A percentile compares a stretch with the other conserved stretches of the same genome.
Conservation (phyloP, 2,329 filamentous ascomycete species). For the Chrysosporium keratinophilum region DNA sequence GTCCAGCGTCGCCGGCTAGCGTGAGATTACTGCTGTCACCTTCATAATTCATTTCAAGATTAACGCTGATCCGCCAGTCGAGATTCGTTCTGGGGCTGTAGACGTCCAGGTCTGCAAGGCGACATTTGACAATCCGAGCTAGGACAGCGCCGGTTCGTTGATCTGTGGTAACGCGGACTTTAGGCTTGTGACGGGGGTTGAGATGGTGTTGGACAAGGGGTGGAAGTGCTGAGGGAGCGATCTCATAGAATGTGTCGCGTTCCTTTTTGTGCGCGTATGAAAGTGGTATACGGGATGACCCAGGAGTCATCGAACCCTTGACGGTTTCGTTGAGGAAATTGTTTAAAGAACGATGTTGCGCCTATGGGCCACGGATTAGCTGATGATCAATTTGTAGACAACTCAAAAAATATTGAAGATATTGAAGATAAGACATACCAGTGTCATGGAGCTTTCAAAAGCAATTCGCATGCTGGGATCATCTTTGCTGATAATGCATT, state of each 20-base stretch:
- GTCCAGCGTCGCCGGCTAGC: constrained; percentile 32
- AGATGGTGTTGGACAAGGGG: constrained; percentile 53
- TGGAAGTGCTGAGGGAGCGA: constrained; percentile 55
- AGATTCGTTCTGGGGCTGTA: constrained; percentile 66
- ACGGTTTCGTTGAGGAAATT: constrained; percentile 66
- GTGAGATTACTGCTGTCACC: constrained; percentile 51
- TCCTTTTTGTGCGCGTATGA: constrained; percentile 75
- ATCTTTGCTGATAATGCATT: constrained; percentile 56
- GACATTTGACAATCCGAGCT: constrained; percentile 80
- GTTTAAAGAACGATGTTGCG: constrained; percentile 74
- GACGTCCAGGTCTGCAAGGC: constrained; percentile 80
- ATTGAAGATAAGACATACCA: constrained; percentile 46
- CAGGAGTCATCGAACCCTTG: constrained; percentile 40
- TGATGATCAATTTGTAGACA: constrained; percentile 7
- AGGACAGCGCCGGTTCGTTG: constrained; percentile 59
- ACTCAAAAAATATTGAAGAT: background rate
- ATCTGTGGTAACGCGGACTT: constrained; percentile 66
- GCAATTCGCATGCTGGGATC: constrained; percentile 44
- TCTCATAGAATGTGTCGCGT: constrained; percentile 71
- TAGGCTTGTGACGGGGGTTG: constrained; percentile 48
- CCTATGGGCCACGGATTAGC: constrained; percentile 37
- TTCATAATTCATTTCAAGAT: constrained; percentile 81
- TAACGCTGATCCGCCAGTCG: constrained; percentile 89
- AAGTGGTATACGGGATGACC: constrained; percentile 38
- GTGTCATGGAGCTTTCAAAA: constrained; percentile 84